phyloP scores from a whole-genome alignment of 2,329 filamentous ascomycete genomes.

The Fusarium tupiense region DNA sequence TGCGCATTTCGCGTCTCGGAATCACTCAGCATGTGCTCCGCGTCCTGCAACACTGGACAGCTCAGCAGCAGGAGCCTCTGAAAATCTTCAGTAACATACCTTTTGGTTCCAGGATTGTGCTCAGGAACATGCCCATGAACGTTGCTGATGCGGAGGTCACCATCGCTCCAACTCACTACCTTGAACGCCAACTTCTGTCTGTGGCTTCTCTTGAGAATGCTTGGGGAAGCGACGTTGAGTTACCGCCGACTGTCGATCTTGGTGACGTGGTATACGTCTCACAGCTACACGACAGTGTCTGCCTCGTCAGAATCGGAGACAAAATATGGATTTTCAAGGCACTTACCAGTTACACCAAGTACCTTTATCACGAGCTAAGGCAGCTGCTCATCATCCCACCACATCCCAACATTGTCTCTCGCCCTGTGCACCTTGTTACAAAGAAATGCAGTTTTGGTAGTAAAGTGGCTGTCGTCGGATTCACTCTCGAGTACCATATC shows the following conservation, averaged over 20 bases:
- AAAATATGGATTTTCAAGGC: slow-evolving; percentile 66
- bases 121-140: slow-evolving; percentile 61
- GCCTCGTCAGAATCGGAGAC: slow-evolving; percentile 58
- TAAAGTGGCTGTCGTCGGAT: slow-evolving; percentile 65
- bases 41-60: slow-evolving; percentile 63
- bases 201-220: slow-evolving; percentile 52
- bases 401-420: slow-evolving; percentile 63
- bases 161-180: slow-evolving; percentile 60
- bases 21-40: slow-evolving; percentile 65
- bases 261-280: slow-evolving; percentile 59
- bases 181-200: slow-evolving; percentile 63
- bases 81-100: slow-evolving; percentile 58
- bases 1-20: slow-evolving; percentile 58
- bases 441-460: slow-evolving; percentile 66
- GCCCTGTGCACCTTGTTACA: slow-evolving; percentile 63
- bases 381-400: slow-evolving; percentile 62
- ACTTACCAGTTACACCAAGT: slow-evolving; percentile 66
- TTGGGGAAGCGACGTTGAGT: slow-evolving; percentile 54
- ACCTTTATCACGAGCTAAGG: slow-evolving; percentile 69
- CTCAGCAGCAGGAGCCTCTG: slow-evolving; percentile 42
- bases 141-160: slow-evolving; percentile 57
- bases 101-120: slow-evolving; percentile 67
- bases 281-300: slow-evolving; percentile 69
- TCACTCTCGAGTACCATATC: slow-evolving; percentile 63
- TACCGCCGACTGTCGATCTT: slow-evolving; percentile 62